Conservation (phyloP, 2,329 filamentous ascomycete species). For the Alternaria gansuensis region DNA sequence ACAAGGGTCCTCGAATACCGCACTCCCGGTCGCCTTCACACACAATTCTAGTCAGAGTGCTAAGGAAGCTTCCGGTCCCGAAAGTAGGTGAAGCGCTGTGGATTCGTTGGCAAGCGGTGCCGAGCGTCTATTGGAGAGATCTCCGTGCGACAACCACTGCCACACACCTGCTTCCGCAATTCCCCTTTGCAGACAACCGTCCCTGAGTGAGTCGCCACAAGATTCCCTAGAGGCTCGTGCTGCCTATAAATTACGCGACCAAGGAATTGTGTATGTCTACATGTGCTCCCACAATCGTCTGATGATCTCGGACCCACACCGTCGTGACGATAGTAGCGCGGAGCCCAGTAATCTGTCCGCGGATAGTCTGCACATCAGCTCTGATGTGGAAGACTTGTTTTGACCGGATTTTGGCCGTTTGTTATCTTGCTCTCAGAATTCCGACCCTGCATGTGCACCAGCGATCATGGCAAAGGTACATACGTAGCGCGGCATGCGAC, state of each 20-base stretch:
- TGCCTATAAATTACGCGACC: slow-evolving; percentile 19
- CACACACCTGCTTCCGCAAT: slow-evolving; percentile 34
- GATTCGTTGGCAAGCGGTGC: slow-evolving; percentile 43
- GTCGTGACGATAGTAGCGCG: slow-evolving; percentile 25
- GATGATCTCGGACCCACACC: slow-evolving; percentile 24
- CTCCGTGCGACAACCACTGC: slow-evolving; percentile 45
- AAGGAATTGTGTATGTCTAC: slow-evolving; percentile 17
- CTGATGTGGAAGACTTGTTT: slow-evolving; percentile 9
- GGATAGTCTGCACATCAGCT: slow-evolving; percentile 14
- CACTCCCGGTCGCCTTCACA: slow-evolving; percentile 27
- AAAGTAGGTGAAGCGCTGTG: slow-evolving; percentile 43
- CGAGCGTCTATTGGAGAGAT: slow-evolving; percentile 49
- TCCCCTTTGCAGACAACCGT: slow-evolving; percentile 20
- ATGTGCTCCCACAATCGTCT: slow-evolving; percentile 17
- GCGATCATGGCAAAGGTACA: slow-evolving; percentile 38
- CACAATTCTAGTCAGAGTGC: slow-evolving; percentile 31
- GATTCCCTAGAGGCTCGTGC: slow-evolving; percentile 14
- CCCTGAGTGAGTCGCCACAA: slow-evolving; percentile 18
- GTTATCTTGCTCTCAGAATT: slow-evolving; percentile 20
- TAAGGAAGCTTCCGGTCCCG: slow-evolving; percentile 22
- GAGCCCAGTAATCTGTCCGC: slow-evolving; percentile 20
- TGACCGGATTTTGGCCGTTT: slow-evolving; percentile 15
- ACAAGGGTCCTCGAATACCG: slow-evolving; percentile 18
- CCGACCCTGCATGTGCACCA: slow-evolving; percentile 44
- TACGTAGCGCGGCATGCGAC: slow-evolving; percentile 44